These are phyloP conservation scores for Eucalyptus marginata DNA, from an alignment of 345 rosid species.

Conservation along the genomic window DNA sequence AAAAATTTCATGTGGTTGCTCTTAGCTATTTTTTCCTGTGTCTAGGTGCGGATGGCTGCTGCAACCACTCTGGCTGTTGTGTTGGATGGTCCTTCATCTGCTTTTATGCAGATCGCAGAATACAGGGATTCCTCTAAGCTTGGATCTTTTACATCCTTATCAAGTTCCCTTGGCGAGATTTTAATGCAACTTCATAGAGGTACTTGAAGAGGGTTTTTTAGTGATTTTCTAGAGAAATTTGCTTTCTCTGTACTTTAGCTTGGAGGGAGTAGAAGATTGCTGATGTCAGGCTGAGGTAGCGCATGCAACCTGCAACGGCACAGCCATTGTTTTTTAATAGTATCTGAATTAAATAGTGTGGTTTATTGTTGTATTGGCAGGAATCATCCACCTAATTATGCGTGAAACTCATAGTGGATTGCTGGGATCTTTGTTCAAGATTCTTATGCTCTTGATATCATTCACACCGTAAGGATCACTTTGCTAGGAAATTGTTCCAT, in stretches of 20 bases:
- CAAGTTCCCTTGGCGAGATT: slow-evolving; percentile 78
- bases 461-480: slow-evolving; percentile 75
- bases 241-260: not conserved
- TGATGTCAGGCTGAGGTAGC: not conserved
- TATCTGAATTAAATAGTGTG: not conserved
- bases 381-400: slow-evolving; percentile 64
- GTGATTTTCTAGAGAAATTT: not conserved
- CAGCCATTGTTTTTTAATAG: not conserved
- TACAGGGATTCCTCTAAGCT: slow-evolving; percentile 60
- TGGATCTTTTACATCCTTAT: slow-evolving; percentile 75
- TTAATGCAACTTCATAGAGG: slow-evolving; percentile 90
- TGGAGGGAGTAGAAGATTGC: not conserved
- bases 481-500: not conserved
- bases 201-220: slow-evolving; percentile 10
- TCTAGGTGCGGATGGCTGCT: slow-evolving; percentile 69
- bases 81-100: slow-evolving; percentile 79
- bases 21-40: slow-evolving; percentile 8
- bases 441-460: slow-evolving; percentile 67
- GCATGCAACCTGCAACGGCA: not conserved
- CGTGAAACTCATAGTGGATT: slow-evolving; percentile 61
- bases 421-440: slow-evolving; percentile 64
- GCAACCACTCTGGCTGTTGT: slow-evolving; percentile 68
- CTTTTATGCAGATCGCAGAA: slow-evolving; percentile 89
- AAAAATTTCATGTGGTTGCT: not conserved
- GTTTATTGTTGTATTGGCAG: slow-evolving; percentile 17